These are phyloP conservation scores for Hericium alpestre DNA, from an alignment of 768 basidiomycete genomes.

Conservation along the genomic window DNA sequence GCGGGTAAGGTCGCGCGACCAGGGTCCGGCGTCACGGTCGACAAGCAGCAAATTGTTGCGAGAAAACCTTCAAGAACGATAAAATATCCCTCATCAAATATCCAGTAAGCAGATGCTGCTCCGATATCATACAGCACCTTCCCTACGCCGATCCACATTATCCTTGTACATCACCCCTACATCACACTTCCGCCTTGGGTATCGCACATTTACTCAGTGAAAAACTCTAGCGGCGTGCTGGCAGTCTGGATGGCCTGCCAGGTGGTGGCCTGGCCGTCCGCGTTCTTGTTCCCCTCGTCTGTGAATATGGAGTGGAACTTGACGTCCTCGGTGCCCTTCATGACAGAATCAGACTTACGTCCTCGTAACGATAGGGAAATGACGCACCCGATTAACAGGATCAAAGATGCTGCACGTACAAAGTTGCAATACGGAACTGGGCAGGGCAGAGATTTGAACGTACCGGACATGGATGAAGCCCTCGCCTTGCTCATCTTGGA, in stretches of 20 bases:
- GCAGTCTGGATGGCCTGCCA: constrained; percentile 58
- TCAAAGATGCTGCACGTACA: constrained; percentile 52
- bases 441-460: constrained; percentile 4
- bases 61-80: too few relatives aligned
- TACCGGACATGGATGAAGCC: constrained; percentile 69
- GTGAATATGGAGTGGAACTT: constrained; percentile 65
- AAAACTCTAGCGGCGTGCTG: constrained; percentile 54
- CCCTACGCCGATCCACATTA: too few relatives aligned
- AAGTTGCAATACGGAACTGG: neutral
- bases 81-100: too few relatives aligned
- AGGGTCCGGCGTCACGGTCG: too few relatives aligned
- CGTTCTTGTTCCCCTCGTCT: constrained; percentile 17
- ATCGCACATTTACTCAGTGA: constrained; percentile 42
- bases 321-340: constrained; percentile 51
- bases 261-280: constrained; percentile 32
- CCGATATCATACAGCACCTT: neutral
- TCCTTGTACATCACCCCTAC: too few relatives aligned
- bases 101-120: too few relatives aligned
- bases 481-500: constrained; percentile 49
- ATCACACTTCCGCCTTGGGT: neutral
- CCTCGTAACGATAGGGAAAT: neutral
- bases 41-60: too few relatives aligned
- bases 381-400: constrained; percentile 55
- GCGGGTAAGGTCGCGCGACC: too few relatives aligned
- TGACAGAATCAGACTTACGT: constrained; percentile 17